Evolutionary conservation across 2,329 filamentous ascomycete species (phyloP), one percentile per base, ranked within the genome.

Genomic region (Monosporascus sp.): DNA sequence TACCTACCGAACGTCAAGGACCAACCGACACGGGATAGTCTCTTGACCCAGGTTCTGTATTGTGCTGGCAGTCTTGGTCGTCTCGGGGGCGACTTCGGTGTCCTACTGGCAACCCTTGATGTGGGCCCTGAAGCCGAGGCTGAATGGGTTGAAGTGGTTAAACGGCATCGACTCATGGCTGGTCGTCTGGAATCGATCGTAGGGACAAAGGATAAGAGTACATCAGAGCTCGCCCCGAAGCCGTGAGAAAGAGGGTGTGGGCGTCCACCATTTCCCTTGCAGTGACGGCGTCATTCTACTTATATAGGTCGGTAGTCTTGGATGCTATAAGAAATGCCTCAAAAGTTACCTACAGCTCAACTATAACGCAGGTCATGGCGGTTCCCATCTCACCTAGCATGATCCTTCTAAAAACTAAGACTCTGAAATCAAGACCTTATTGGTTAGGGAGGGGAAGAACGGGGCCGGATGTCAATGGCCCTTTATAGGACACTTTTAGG

Each of bases 31-130:
- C 78, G 91, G 35, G 93, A 97, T 66, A 96, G 90, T 65, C 78
- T 97, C 51, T 73, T 97, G 38, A 97, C 92, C 0, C 93, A 97
- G 68, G 89, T 97, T 0, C 74, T 97, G 8, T 97, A 97, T 70
- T 96, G 91, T 63, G 92, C 93, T 1, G 89, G 90, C 46, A 97
- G 92, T 71, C 74, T 99, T 48, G 93, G 93, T 0, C 81, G 94
- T 47, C 74, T 97, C 0, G 94, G 94, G 2, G 92, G 90, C 1
- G 94, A 99, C 68, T 99, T 99, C 70, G 88, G 92, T 52, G 82
- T 96, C 75, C 82, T 97, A 59, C 78, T 97, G 53, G 90, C 91
- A 37, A 81, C 79, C 51, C 74, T 82, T 44, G 77, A 67, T 55
- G 65, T 60, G 61, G 75, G 64, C 17, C 67, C 68, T 24, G 72